Base-by-base conservation (phyloP, 306 rosid genomes). In the Cajanus cajan region DNA sequence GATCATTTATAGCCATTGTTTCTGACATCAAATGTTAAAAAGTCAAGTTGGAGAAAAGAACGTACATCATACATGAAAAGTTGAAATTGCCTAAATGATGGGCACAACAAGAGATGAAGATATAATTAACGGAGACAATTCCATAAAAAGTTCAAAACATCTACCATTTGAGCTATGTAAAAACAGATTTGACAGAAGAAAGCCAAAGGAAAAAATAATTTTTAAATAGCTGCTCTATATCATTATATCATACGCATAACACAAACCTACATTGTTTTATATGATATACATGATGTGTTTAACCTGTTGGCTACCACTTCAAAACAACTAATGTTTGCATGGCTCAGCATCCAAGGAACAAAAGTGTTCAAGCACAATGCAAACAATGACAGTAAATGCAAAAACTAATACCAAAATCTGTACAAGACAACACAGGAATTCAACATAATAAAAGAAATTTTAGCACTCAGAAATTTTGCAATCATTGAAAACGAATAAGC, bases 1-100 rank as follows among this genome's bases (percentile, higher is more conserved):
- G 97, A 85, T 94, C 97, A 31, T 88, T 89, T 70, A 80, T 76
- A 22, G 88, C 87, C 95, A 90, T 89, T 86, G 87, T 80, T 79
- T 89, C 98, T 92, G 87, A 74, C 44, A 71, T 41, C 54, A 83
- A 83, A 74, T 22, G 83, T 44, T 39, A 61, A 73, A 82, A 85
- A 47, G 28, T 82, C 83, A 71, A 69, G 19, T 74, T 14, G 78
- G 82, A 78, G 55, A 52, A 65, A 73, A 21, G n/a, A n/a, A n/a
- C n/a, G n/a, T n/a, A n/a, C n/a, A 68, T 4, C 44, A 4, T 28
- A 15, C 25, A 62, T 39, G 18, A 24, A 73, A 61, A 62, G 18
- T 76, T 80, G 73, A 25, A 71, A 50, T 74, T 34, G 80, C 40
- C 68, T 57, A 73, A 66, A 82, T 34, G 6, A 55, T 31, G 28